Conservation (phyloP, 331 rosid species). For the Spiraea crenata region DNA sequence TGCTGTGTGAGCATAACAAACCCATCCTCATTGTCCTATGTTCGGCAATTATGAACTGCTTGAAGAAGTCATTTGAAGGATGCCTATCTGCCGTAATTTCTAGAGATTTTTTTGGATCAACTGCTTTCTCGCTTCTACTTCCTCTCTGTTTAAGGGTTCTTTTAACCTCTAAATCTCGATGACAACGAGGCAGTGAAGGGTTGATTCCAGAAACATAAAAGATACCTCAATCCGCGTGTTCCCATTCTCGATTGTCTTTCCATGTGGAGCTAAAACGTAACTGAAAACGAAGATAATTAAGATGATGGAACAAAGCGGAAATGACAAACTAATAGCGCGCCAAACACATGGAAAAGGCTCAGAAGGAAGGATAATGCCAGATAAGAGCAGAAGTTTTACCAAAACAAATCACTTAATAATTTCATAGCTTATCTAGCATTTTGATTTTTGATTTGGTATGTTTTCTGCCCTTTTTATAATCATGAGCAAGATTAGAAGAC, state of each 20-base stretch:
- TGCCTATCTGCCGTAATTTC: conserved; percentile 30
- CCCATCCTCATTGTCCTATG: conserved; percentile 40
- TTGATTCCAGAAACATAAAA: conserved; percentile 9
- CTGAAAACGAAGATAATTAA: conserved; percentile 2
- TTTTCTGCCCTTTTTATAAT: background rate
- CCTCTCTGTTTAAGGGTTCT: background rate
- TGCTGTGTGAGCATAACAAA: conserved; percentile 56
- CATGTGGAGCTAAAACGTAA: background rate
- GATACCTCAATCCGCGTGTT: conserved; percentile 28
- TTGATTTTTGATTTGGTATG: too few relatives aligned
- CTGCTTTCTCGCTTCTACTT: conserved; percentile 2
- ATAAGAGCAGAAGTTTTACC: background rate
- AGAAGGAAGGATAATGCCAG: background rate
- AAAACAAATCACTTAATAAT: background rate
- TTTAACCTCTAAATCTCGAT: conserved; percentile 1
- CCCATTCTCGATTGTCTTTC: conserved; percentile 16
- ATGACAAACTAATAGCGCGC: background rate
- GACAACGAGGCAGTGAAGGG: conserved; percentile 6
- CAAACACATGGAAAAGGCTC: background rate
- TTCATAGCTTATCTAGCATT: background rate
- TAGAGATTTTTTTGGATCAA: too few relatives aligned
- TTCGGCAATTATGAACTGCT: conserved; percentile 86
- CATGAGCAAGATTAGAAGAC: background rate
- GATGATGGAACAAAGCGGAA: background rate
- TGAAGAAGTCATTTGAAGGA: conserved; percentile 88